phyloP scores from a whole-genome alignment of 2,329 filamentous ascomycete genomes.

The Coniochaeta ligniaria region DNA sequence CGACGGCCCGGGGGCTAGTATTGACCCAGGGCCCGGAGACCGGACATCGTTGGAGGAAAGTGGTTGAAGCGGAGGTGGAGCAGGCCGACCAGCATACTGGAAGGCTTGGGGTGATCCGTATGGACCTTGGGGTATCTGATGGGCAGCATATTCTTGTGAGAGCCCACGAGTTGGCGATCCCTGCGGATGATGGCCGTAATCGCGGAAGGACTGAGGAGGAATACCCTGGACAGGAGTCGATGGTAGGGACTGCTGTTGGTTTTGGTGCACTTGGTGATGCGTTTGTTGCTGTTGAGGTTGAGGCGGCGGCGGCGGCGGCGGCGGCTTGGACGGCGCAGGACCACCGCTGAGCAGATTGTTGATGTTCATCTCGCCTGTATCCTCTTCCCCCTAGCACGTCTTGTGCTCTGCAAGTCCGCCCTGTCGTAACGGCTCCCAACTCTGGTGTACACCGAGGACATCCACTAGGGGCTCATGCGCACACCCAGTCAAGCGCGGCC shows the following conservation, averaged over 20 bases:
- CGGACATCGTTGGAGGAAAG: conserved; percentile 37
- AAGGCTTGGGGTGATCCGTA: conserved; percentile 31
- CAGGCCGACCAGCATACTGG: conserved; percentile 35
- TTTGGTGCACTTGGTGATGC: conserved; percentile 14
- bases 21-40: conserved; percentile 38
- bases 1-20: conserved; percentile 30
- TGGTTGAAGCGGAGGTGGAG: conserved; percentile 39
- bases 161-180: conserved; percentile 39
- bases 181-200: conserved; percentile 38
- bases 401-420: neutral
- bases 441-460: neutral
- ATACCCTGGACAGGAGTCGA: conserved; percentile 32
- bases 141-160: conserved; percentile 35
- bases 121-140: conserved; percentile 15
- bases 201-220: conserved; percentile 40
- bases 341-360: conserved; percentile 42
- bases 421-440: neutral
- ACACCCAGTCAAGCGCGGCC: neutral
- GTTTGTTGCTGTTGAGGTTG: conserved; percentile 21
- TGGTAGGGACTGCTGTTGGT: conserved; percentile 21
- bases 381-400: conserved; percentile 4
- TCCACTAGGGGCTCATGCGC: neutral
- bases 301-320: conserved; percentile 18
- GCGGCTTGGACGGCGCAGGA: conserved; percentile 11
- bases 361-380: conserved; percentile 37